A percentile compares a stretch with the other conserved stretches of the same genome.
These are phyloP conservation scores for Prosopis cineraria DNA, from an alignment of 306 rosid species.

Conservation along the genomic window DNA sequence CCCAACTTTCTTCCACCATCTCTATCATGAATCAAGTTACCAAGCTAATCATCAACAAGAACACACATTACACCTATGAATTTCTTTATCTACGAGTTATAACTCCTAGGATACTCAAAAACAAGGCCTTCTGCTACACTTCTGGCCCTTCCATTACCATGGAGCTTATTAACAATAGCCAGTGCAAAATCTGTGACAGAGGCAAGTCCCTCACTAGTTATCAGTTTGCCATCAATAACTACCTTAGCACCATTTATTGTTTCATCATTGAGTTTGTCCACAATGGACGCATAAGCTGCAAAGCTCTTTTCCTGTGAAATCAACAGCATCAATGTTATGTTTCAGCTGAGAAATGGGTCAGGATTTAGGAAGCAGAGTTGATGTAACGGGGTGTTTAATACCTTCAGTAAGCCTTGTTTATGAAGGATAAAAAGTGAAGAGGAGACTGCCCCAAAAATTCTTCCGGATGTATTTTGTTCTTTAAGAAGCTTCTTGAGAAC, in stretches of 20 bases:
- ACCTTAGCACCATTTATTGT: constrained; percentile 57
- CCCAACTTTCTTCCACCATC: not conserved
- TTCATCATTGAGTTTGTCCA: constrained; percentile 44
- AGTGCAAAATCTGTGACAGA: constrained; percentile 71
- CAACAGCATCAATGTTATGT: constrained; percentile 4
- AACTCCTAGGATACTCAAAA: constrained; percentile 66
- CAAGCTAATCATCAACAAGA: not conserved
- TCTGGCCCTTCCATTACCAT: constrained; percentile 86
- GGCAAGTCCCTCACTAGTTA: constrained; percentile 77
- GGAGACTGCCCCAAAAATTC: constrained; percentile 75
- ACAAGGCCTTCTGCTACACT: constrained; percentile 97
- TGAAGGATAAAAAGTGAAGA: constrained; percentile 71
- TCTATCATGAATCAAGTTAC: not conserved
- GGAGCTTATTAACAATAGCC: constrained; percentile 79
- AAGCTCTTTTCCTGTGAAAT: constrained; percentile 69
- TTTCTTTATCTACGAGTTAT: constrained; percentile 33
- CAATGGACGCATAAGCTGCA: constrained; percentile 55
- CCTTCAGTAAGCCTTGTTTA: constrained; percentile 87
- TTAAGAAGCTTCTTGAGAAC: constrained; percentile 79
- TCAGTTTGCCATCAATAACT: constrained; percentile 89
- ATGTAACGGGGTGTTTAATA: constrained; percentile 27
- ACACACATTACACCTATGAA: not conserved
- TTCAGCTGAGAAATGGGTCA: not conserved
- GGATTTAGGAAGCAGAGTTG: constrained; percentile 35
- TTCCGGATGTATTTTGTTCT: constrained; percentile 71